Evolutionary conservation across 2,329 filamentous ascomycete genomes (phyloP).

Genomic region (Tolypocladium sp.): DNA sequence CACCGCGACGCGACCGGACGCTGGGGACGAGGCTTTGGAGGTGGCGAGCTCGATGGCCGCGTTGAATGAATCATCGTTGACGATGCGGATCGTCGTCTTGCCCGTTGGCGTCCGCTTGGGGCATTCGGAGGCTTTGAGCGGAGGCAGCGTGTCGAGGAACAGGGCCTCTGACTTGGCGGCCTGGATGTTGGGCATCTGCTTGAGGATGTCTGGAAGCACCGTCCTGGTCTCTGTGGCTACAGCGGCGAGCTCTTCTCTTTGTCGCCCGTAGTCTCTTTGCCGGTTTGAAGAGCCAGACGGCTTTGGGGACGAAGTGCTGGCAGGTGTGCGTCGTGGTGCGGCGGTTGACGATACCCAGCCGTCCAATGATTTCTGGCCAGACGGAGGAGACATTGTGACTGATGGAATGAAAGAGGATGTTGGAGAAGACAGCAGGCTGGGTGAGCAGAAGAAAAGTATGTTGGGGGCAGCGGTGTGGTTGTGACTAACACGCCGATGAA

Average conservation of each 20-base stretch:
- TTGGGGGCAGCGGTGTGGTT: neutral
- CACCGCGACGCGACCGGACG: constrained; percentile 38
- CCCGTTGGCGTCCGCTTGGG: constrained; percentile 25
- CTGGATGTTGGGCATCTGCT: constrained; percentile 29
- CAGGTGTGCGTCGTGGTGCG: neutral
- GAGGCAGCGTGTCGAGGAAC: constrained; percentile 24
- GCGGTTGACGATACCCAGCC: constrained; percentile 13
- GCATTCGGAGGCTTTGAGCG: constrained; percentile 30
- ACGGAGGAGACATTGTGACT: constrained; percentile 1
- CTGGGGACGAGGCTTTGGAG: constrained; percentile 11
- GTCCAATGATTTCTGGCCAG: constrained; percentile 16
- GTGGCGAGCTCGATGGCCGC: constrained; percentile 35
- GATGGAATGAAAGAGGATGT: neutral
- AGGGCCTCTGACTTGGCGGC: constrained; percentile 27
- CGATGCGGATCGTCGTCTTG: constrained; percentile 32
- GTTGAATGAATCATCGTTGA: constrained; percentile 50
- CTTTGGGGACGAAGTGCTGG: neutral
- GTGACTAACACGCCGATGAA: neutral
- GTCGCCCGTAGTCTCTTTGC: constrained; percentile 9
- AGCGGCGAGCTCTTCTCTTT: constrained; percentile 22
- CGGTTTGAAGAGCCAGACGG: neutral
- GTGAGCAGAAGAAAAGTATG: neutral
- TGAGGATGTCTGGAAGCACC: constrained; percentile 36
- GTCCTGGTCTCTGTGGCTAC: constrained; percentile 37
- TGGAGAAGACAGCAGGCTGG: neutral